These are phyloP conservation scores for Cymbopogon flexuosus DNA, from an alignment of 202 grass and related monocot genomes.

Conservation along the genomic window DNA sequence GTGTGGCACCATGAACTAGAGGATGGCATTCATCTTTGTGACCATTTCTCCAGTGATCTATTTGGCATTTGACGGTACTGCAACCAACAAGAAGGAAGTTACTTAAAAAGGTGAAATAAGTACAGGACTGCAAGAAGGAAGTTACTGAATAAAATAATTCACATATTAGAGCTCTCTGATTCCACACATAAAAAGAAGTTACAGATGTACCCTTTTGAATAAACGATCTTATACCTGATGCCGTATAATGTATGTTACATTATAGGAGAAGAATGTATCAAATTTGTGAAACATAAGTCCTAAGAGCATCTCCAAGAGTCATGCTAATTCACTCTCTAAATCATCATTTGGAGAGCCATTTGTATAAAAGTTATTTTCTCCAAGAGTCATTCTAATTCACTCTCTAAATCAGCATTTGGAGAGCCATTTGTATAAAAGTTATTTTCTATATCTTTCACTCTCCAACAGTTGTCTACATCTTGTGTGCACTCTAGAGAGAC, in stretches of 20 bases:
- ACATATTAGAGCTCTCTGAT: background rate
- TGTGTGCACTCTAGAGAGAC: too few species aligned
- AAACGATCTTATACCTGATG: background rate
- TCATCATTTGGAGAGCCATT: too few species aligned
- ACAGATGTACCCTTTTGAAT: background rate
- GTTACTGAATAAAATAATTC: constrained; percentile 20
- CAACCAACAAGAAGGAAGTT: constrained; percentile 34
- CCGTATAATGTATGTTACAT: constrained; percentile 6
- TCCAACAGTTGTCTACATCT: too few species aligned
- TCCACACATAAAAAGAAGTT: constrained; percentile 25
- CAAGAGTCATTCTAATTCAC: too few species aligned
- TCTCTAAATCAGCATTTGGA: too few species aligned
- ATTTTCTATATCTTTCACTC: too few species aligned
- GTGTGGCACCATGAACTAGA: constrained; percentile 11
- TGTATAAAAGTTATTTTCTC: too few species aligned
- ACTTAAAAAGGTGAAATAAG: background rate
- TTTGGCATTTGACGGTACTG: constrained; percentile 65
- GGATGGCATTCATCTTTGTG: constrained; percentile 57
- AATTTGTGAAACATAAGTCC: background rate
- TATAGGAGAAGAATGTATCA: background rate
- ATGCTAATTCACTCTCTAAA: too few species aligned
- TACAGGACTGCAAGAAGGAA: background rate
- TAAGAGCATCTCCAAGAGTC: background rate
- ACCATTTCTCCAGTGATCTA: constrained; percentile 62
- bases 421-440: too few species aligned